Conservation (phyloP, 768 basidiomycete genomes). For the Trametes cubensis region DNA sequence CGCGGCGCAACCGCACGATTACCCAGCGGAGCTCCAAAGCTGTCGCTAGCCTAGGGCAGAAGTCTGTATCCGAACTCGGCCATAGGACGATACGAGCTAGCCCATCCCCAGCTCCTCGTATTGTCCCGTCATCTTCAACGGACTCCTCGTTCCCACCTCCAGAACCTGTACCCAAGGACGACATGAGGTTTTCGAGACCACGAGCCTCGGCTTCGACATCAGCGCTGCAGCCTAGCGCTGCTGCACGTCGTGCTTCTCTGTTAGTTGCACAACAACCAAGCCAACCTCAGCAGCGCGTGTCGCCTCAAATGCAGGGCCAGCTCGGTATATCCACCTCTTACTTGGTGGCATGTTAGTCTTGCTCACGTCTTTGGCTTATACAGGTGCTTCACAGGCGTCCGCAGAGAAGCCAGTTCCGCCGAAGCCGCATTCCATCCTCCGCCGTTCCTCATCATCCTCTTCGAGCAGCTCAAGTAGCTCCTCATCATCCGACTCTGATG, state of each 20-base stretch:
- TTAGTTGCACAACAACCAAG: constrained; percentile 16
- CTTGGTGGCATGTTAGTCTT: neutral
- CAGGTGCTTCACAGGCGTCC: neutral
- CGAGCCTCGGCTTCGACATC: constrained; percentile 63
- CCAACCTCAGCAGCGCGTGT: constrained; percentile 1
- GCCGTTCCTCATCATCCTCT: constrained; percentile 24
- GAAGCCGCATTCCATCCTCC: constrained; percentile 4
- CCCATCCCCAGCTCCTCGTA: constrained; percentile 21
- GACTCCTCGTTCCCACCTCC: constrained; percentile 8
- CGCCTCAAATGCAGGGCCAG: constrained; percentile 9
- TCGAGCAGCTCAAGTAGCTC: constrained; percentile 27
- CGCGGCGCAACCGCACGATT: constrained; percentile 38
- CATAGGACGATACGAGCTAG: constrained; percentile 22
- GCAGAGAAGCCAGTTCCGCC: constrained; percentile 1
- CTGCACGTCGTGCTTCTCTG: constrained; percentile 53
- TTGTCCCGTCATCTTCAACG: constrained; percentile 23
- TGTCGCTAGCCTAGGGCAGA: constrained; percentile 16
- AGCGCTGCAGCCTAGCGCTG: constrained; percentile 53
- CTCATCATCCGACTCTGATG: constrained; percentile 52
- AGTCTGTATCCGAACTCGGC: constrained; percentile 33
- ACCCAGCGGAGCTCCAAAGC: constrained; percentile 27
- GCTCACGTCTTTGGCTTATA: neutral
- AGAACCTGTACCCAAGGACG: constrained; percentile 5
- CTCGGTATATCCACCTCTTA: constrained; percentile 5
- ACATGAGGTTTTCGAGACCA: constrained; percentile 35